Conservation (phyloP, 805 yeast genomes). For the Saturnispora kantuleensis region DNA sequence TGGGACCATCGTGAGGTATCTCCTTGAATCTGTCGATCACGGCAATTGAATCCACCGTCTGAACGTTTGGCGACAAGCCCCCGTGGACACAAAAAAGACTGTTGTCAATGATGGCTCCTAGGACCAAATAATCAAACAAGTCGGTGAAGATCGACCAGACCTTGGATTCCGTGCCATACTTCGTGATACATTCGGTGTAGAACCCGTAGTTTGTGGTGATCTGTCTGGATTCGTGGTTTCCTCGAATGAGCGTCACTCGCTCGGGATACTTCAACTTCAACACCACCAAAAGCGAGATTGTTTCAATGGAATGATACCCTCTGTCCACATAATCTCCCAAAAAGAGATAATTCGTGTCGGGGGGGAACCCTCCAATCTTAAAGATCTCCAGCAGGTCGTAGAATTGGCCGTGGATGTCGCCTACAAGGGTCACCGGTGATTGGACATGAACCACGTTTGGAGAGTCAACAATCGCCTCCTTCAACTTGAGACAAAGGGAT, state of each 20-base stretch:
- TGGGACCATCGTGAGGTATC: slow-evolving; percentile 98
- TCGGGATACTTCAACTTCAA: slow-evolving; percentile 82
- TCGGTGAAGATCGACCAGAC: slow-evolving; percentile 91
- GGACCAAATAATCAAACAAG: slow-evolving; percentile 80
- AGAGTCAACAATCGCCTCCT: slow-evolving; percentile 68
- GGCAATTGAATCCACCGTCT: slow-evolving; percentile 83
- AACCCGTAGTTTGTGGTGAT: slow-evolving; percentile 97
- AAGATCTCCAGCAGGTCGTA: slow-evolving; percentile 90
- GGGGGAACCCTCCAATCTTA: slow-evolving; percentile 86
- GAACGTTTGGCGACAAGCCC: slow-evolving; percentile 91
- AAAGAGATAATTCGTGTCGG: slow-evolving; percentile 86
- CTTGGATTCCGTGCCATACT: slow-evolving; percentile 62
- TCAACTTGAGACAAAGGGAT: slow-evolving; percentile 70
- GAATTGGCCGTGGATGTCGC: slow-evolving; percentile 96
- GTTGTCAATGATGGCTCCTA: slow-evolving; percentile 85
- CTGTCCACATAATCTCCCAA: slow-evolving; percentile 95
- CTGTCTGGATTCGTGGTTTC: slow-evolving; percentile 94
- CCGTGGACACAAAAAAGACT: slow-evolving; percentile 94
- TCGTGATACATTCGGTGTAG: slow-evolving; percentile 85
- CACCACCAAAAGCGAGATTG: slow-evolving; percentile 73
- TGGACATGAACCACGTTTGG: slow-evolving; percentile 78
- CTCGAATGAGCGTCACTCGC: slow-evolving; percentile 74
- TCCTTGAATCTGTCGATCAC: slow-evolving; percentile 88
- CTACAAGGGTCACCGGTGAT: slow-evolving; percentile 91
- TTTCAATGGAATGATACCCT: slow-evolving; percentile 89